These are phyloP conservation scores for Camellia japonica DNA, from an alignment of 148 eudicot genomes.

Conservation along the genomic window DNA sequence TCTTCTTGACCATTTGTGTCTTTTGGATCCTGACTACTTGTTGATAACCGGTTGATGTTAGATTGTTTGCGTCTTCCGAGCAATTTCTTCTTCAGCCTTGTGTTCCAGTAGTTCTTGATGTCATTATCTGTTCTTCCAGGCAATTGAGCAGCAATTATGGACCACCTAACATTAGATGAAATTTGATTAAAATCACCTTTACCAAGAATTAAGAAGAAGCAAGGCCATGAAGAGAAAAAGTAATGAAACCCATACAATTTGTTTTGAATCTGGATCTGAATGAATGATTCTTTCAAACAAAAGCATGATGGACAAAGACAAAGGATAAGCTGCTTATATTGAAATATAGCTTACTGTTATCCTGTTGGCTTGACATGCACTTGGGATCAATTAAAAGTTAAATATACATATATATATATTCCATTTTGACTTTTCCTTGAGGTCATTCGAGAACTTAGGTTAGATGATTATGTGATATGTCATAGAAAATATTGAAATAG, in stretches of 20 bases:
- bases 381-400: too few relatives aligned
- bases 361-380: too few relatives aligned
- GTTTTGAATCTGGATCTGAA: constrained; percentile 15
- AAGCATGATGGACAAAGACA: constrained; percentile 19
- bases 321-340: constrained; percentile 23
- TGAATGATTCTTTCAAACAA: constrained; percentile 15
- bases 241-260: not conserved
- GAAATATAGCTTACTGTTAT: not conserved
- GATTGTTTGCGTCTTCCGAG: constrained; percentile 57
- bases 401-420: too few relatives aligned
- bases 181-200: not conserved
- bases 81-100: constrained; percentile 72
- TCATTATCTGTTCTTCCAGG: constrained; percentile 98
- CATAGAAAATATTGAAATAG: too few relatives aligned
- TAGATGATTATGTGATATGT: too few relatives aligned
- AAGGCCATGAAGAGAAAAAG: not conserved
- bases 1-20: constrained; percentile 26
- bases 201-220: not conserved
- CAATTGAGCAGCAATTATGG: constrained; percentile 90
- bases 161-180: constrained; percentile 54
- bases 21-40: constrained; percentile 21
- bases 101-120: constrained; percentile 87
- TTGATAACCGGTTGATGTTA: constrained; percentile 22
- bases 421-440: too few relatives aligned
- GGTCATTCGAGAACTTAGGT: too few relatives aligned